These are phyloP conservation scores for Corylus heterophylla DNA, from an alignment of 306 rosid species.

Conservation along the genomic window DNA sequence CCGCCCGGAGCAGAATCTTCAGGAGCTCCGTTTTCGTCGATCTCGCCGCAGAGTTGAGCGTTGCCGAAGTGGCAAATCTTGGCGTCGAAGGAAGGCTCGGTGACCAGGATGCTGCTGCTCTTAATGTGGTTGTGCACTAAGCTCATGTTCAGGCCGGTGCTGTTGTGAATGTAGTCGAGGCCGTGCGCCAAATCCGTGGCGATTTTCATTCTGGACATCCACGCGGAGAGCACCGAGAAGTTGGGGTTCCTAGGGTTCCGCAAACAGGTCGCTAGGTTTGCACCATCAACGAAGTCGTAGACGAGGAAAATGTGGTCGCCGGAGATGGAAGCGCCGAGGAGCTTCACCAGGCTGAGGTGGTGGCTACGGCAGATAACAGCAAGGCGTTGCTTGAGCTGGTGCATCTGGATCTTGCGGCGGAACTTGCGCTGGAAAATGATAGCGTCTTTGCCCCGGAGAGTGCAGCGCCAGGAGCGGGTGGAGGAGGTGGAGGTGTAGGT, in stretches of 20 bases:
- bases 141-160: slow-evolving; percentile 52
- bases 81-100: slow-evolving; percentile 65
- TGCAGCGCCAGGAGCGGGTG: slow-evolving; percentile 85
- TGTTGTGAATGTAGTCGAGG: slow-evolving; percentile 76
- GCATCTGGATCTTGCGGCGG: slow-evolving; percentile 41
- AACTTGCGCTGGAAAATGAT: slow-evolving; percentile 80
- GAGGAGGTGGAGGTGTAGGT: slow-evolving; percentile 55
- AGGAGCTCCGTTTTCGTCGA: slow-evolving; percentile 19
- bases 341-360: slow-evolving; percentile 68
- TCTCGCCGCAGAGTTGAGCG: slow-evolving; percentile 80
- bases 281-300: slow-evolving; percentile 63
- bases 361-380: slow-evolving; percentile 78
- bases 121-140: slow-evolving; percentile 76
- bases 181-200: slow-evolving; percentile 91
- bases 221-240: slow-evolving; percentile 67
- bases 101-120: slow-evolving; percentile 62
- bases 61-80: slow-evolving; percentile 85
- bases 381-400: slow-evolving; percentile 50
- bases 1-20: background rate
- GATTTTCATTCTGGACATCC: slow-evolving; percentile 88
- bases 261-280: slow-evolving; percentile 65
- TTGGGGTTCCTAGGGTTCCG: slow-evolving; percentile 47
- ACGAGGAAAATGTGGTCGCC: slow-evolving; percentile 72
- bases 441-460: slow-evolving; percentile 63
- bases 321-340: slow-evolving; percentile 80